These are phyloP conservation scores for Plasmodium coatneyi DNA, from an alignment of 169 alveolate species.

Conservation along the genomic window DNA sequence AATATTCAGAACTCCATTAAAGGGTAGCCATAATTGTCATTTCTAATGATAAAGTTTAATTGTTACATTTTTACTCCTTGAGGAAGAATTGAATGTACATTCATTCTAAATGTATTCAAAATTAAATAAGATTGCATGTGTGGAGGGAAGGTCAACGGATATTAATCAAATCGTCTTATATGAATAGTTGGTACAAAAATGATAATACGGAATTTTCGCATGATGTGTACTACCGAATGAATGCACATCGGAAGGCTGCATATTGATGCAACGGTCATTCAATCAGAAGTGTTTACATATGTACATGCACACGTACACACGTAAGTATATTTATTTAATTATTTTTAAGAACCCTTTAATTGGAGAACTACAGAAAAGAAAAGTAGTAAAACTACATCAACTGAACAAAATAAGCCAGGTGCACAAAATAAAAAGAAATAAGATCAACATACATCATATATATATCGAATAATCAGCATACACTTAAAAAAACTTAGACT, in stretches of 20 bases:
- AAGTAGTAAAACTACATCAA: no score
- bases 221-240: neutral
- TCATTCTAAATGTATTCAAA: neutral
- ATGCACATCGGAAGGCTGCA: neutral
- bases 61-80: neutral
- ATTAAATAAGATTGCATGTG: neutral
- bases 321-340: neutral
- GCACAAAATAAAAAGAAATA: no score
- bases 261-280: neutral
- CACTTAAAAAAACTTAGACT: neutral
- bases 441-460: neutral
- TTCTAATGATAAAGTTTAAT: neutral
- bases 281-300: neutral
- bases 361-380: neutral
- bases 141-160: neutral
- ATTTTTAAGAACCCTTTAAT: no score
- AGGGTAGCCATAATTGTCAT: neutral
- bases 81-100: neutral
- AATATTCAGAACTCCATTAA: neutral
- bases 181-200: no score
- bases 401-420: neutral
- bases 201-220: neutral
- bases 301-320: neutral
- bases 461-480: neutral
- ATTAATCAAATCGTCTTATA: no score